Percentiles rank a stretch among this genome's conserved stretches.
phyloP scores from a whole-genome alignment of 2,329 filamentous ascomycete genomes.

The Corniculantispora saksenae region DNA sequence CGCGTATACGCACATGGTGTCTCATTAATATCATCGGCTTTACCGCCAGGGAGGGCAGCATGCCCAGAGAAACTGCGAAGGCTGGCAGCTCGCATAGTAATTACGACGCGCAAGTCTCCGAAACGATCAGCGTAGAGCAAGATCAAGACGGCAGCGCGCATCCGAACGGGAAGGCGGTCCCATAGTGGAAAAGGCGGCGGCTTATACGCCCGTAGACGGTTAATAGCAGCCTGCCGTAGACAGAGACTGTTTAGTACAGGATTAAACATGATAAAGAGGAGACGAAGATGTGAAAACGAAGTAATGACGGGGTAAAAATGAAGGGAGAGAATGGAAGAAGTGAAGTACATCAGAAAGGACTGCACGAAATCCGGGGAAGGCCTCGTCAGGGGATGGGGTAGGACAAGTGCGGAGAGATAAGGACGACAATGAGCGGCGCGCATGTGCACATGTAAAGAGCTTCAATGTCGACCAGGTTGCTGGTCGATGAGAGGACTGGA shows the following conservation, averaged over 20 bases:
- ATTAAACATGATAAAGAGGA: constrained; percentile 16
- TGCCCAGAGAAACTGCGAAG: constrained; percentile 76
- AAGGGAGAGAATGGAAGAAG: not conserved
- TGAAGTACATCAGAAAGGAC: not conserved
- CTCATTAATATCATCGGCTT: constrained; percentile 59
- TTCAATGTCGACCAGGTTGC: not conserved
- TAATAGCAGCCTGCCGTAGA: constrained; percentile 54
- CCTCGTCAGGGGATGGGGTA: not conserved
- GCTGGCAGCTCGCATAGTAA: constrained; percentile 67
- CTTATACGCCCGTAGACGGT: constrained; percentile 60
- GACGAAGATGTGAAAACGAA: not conserved
- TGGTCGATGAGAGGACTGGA: not conserved
- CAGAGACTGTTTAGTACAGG: constrained; percentile 20
- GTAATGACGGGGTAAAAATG: not conserved
- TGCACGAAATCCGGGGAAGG: constrained; percentile 1
- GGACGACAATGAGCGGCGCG: not conserved
- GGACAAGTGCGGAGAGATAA: not conserved
- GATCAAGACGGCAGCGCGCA: constrained; percentile 83
- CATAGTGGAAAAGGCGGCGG: constrained; percentile 63
- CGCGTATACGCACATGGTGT: constrained; percentile 54
- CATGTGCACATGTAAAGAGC: constrained; percentile 4
- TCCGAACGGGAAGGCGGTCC: constrained; percentile 60
- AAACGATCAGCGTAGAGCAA: constrained; percentile 82
- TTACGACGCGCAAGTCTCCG: constrained; percentile 74
- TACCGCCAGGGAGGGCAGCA: constrained; percentile 82